phyloP scores from a whole-genome alignment of 2,329 filamentous ascomycete species.

The Arthroderma sp. region DNA sequence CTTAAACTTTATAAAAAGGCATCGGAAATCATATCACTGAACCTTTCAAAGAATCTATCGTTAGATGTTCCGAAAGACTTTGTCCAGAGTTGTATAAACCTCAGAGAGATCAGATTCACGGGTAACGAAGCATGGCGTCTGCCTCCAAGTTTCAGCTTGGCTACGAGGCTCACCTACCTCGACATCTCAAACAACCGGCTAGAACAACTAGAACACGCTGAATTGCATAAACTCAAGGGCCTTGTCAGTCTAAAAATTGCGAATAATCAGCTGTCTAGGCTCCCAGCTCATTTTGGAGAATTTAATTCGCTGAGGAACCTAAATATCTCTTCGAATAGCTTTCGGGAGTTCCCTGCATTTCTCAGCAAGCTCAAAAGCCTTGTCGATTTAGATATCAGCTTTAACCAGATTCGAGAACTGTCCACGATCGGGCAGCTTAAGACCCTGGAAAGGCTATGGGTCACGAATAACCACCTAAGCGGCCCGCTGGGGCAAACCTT shows the following conservation, averaged over 20 bases:
- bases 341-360: constrained; percentile 73
- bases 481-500: constrained; percentile 64
- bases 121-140: constrained; percentile 84
- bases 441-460: constrained; percentile 76
- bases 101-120: constrained; percentile 90
- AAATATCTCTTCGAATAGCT: constrained; percentile 86
- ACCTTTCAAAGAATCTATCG: constrained; percentile 82
- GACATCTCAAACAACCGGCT: constrained; percentile 92
- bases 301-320: constrained; percentile 70
- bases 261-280: constrained; percentile 71
- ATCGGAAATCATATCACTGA: constrained; percentile 83
- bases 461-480: constrained; percentile 83
- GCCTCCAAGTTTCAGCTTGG: constrained; percentile 70
- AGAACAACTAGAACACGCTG: constrained; percentile 73
- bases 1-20: constrained; percentile 88
- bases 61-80: constrained; percentile 92
- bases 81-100: constrained; percentile 78
- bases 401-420: constrained; percentile 73
- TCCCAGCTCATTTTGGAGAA: constrained; percentile 70
- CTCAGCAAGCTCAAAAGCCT: constrained; percentile 69
- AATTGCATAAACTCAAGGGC: constrained; percentile 60
- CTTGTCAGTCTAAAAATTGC: constrained; percentile 83
- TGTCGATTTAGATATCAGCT: constrained; percentile 89
- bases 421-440: constrained; percentile 68
- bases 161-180: constrained; percentile 68